These are phyloP conservation scores for Russula olivacea DNA, from an alignment of 768 basidiomycete genomes.

Conservation along the genomic window DNA sequence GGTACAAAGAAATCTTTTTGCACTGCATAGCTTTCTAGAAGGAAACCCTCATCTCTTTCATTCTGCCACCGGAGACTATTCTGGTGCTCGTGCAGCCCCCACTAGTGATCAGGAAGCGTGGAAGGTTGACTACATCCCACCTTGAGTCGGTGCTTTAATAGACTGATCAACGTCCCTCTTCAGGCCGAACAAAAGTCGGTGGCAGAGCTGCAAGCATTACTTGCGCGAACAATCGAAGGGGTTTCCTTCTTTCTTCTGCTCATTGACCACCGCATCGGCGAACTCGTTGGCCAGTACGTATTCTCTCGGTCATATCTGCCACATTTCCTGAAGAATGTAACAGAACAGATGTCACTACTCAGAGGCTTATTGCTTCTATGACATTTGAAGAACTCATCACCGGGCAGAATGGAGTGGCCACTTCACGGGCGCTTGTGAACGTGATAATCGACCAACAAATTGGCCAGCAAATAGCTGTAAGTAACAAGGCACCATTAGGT, in stretches of 20 bases:
- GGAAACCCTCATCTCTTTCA: slow-evolving; percentile 84
- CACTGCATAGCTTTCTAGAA: slow-evolving; percentile 68
- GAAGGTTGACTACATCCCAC: slow-evolving; percentile 48
- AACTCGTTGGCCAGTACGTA: slow-evolving; percentile 74
- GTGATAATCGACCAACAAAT: slow-evolving; percentile 98
- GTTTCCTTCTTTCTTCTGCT: slow-evolving; percentile 89
- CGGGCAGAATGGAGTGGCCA: slow-evolving; percentile 75
- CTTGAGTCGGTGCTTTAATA: neutral
- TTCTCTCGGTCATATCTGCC: neutral
- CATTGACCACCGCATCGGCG: slow-evolving; percentile 84
- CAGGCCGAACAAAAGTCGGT: slow-evolving; percentile 81
- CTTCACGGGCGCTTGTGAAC: slow-evolving; percentile 86
- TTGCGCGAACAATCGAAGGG: slow-evolving; percentile 87
- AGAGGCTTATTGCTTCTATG: slow-evolving; percentile 59
- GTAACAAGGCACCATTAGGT: slow-evolving; percentile 28
- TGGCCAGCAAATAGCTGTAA: slow-evolving; percentile 88
- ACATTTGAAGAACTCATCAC: slow-evolving; percentile 88
- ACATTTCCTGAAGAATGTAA: neutral
- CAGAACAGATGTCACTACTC: slow-evolving; percentile 70
- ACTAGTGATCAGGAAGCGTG: slow-evolving; percentile 80
- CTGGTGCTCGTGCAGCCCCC: slow-evolving; percentile 47
- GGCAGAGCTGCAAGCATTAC: slow-evolving; percentile 64
- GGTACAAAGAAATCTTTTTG: slow-evolving; percentile 75
- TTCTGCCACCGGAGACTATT: slow-evolving; percentile 65
- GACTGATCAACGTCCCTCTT: slow-evolving; percentile 19